Percentiles rank a stretch among this genome's conserved stretches.
These are phyloP conservation scores for Astragalus membranaceus DNA, from an alignment of 306 rosid species.

Conservation along the genomic window DNA sequence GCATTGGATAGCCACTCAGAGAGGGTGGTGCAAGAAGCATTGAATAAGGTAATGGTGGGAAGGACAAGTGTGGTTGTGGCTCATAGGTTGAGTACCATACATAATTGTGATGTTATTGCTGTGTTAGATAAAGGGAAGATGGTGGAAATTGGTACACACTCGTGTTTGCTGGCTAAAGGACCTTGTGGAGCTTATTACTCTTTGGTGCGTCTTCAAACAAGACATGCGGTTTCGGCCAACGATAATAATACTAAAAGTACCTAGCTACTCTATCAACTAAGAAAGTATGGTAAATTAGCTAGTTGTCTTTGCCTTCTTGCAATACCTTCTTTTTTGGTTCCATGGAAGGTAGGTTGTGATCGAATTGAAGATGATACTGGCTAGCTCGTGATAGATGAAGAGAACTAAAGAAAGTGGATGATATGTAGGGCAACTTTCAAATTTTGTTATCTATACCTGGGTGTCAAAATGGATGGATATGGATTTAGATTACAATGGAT, in stretches of 20 bases:
- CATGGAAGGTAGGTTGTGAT: background rate
- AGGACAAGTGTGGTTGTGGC: constrained; percentile 53
- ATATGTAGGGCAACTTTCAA: background rate
- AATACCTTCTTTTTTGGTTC: background rate
- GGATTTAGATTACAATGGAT: too few relatives aligned
- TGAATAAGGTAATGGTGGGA: constrained; percentile 35
- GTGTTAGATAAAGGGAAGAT: constrained; percentile 41
- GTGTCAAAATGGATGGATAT: too few relatives aligned
- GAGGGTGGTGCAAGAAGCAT: constrained; percentile 37
- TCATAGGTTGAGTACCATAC: constrained; percentile 49
- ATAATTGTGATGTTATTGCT: constrained; percentile 29
- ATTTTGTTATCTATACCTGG: too few relatives aligned
- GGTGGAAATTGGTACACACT: constrained; percentile 43
- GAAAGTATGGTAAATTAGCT: background rate
- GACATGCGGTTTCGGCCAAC: background rate
- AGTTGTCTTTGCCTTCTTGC: background rate
- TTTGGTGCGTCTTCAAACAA: constrained; percentile 22
- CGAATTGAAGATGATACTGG: too few relatives aligned
- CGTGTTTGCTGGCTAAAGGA: constrained; percentile 37
- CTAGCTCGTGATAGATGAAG: background rate
- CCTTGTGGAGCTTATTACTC: constrained; percentile 40
- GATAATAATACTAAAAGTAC: background rate
- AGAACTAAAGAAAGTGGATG: background rate
- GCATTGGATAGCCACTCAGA: constrained; percentile 47
- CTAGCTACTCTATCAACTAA: background rate